Conservation (phyloP, 2,329 filamentous ascomycete species). For the Seiridium unicorne region DNA sequence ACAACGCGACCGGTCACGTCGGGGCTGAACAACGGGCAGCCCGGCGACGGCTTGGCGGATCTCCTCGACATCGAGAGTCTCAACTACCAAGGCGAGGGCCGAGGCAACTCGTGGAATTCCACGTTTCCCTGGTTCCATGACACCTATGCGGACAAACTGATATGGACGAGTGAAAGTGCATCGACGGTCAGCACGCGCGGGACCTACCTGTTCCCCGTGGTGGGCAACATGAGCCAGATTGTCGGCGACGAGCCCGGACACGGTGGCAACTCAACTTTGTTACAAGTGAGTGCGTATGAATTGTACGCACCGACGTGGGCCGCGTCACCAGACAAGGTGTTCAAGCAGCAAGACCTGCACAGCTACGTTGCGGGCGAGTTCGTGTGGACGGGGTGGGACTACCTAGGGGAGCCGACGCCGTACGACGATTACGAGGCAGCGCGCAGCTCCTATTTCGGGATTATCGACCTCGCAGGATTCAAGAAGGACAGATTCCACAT, state of each 20-base stretch:
- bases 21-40: conserved; percentile 44
- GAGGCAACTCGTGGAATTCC: conserved; percentile 12
- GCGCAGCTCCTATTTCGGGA: conserved; percentile 54
- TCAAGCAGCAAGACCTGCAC: conserved; percentile 43
- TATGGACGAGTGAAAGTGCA: conserved; percentile 40
- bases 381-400: conserved; percentile 51
- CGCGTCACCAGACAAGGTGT: conserved; percentile 52
- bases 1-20: conserved; percentile 41
- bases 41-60: conserved; percentile 35
- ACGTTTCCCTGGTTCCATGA: conserved; percentile 41
- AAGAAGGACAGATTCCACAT: conserved; percentile 54
- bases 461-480: conserved; percentile 57
- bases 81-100: conserved; percentile 56
- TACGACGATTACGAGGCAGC: conserved; percentile 35
- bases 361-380: conserved; percentile 53
- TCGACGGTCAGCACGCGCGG: conserved; percentile 48
- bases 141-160: conserved; percentile 44
- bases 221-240: conserved; percentile 31
- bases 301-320: conserved; percentile 47
- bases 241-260: conserved; percentile 29
- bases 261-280: conserved; percentile 34
- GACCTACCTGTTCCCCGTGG: conserved; percentile 52
- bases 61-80: conserved; percentile 47
- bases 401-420: conserved; percentile 49
- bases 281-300: conserved; percentile 49